Conservation (phyloP, 129 eudicot species). For the Tanacetum coccineum region DNA sequence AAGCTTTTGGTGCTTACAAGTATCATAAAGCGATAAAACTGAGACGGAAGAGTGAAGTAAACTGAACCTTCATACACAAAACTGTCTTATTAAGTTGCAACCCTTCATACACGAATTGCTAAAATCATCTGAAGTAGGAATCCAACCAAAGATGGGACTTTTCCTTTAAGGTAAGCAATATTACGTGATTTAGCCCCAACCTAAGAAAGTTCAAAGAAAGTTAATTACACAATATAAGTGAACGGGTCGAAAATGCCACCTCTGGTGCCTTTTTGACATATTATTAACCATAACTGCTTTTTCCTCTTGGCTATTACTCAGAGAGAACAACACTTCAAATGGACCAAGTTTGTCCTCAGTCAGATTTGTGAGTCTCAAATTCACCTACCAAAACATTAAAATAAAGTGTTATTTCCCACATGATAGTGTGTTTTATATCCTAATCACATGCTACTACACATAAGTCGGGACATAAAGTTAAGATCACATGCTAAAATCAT, state of each 20-base stretch:
- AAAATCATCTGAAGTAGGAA: slow-evolving; percentile 62
- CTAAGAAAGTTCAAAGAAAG: slow-evolving; percentile 31
- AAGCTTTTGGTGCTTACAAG: not conserved
- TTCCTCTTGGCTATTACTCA: slow-evolving; percentile 60
- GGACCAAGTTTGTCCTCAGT: slow-evolving; percentile 81
- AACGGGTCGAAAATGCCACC: too few relatives aligned
- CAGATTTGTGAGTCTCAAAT: slow-evolving; percentile 64
- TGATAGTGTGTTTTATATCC: too few relatives aligned
- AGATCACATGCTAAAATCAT: too few relatives aligned
- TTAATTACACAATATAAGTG: not conserved
- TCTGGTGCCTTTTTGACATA: too few relatives aligned
- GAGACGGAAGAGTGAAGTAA: not conserved
- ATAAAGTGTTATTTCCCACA: slow-evolving; percentile 16
- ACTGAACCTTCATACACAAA: slow-evolving; percentile 6
- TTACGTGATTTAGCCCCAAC: slow-evolving; percentile 97
- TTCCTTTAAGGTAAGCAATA: slow-evolving; percentile 69
- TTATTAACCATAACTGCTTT: slow-evolving; percentile 64
- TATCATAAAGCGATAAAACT: slow-evolving; percentile 7
- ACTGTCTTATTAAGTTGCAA: slow-evolving; percentile 8
- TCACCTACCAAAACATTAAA: slow-evolving; percentile 47
- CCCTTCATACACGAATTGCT: slow-evolving; percentile 15
- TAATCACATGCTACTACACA: too few relatives aligned
- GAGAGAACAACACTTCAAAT: slow-evolving; percentile 71
- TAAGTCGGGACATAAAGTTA: too few relatives aligned
- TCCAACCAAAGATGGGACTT: slow-evolving; percentile 77